Percentiles rank a stretch among this genome's conserved stretches.
Evolutionary conservation across 2,329 filamentous ascomycete species (phyloP).

Genomic region (Phaeosphaeriaceae sp.): DNA sequence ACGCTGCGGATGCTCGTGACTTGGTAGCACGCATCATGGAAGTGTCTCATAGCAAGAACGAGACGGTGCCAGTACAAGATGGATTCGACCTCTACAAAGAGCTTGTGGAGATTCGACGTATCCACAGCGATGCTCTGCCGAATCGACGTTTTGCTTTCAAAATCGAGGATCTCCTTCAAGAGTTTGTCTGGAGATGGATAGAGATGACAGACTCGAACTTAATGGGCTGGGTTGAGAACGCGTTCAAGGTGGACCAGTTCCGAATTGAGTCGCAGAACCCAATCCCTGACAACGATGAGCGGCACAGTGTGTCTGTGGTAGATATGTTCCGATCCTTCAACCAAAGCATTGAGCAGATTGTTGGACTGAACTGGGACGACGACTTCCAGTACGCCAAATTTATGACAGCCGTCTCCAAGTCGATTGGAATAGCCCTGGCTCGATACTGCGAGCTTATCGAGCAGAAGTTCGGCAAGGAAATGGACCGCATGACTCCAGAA

Average conservation of each 20-base stretch:
- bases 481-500: slow-evolving; percentile 89
- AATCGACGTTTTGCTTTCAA: slow-evolving; percentile 80
- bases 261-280: slow-evolving; percentile 72
- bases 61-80: slow-evolving; percentile 86
- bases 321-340: slow-evolving; percentile 95
- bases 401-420: slow-evolving; percentile 90
- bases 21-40: slow-evolving; percentile 83
- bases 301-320: slow-evolving; percentile 91
- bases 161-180: slow-evolving; percentile 82
- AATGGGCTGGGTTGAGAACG: slow-evolving; percentile 83
- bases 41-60: slow-evolving; percentile 70
- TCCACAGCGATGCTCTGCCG: slow-evolving; percentile 79
- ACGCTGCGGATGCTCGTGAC: slow-evolving; percentile 86
- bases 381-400: slow-evolving; percentile 94
- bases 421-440: slow-evolving; percentile 81
- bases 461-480: slow-evolving; percentile 83
- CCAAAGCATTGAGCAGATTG: slow-evolving; percentile 86
- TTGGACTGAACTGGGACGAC: slow-evolving; percentile 88
- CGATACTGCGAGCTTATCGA: slow-evolving; percentile 93
- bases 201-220: slow-evolving; percentile 79
- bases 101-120: slow-evolving; percentile 80
- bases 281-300: slow-evolving; percentile 76
- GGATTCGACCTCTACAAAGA: slow-evolving; percentile 94
- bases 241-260: slow-evolving; percentile 90
- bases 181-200: slow-evolving; percentile 98